Evolutionary conservation across 306 rosid species (phyloP).

Genomic region (Castanea mollissima): DNA sequence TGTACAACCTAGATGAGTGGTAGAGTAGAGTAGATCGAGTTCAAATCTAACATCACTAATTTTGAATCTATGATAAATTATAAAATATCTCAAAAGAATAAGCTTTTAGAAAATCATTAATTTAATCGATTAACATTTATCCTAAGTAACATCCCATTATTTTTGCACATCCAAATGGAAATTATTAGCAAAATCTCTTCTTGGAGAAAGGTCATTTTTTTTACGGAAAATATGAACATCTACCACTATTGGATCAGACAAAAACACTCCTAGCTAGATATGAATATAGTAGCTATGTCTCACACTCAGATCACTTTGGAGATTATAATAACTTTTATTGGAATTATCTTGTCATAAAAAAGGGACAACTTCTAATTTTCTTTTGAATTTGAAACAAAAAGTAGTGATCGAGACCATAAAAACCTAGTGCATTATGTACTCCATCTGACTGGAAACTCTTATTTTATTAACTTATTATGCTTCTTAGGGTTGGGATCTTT

Average conservation of each 20-base stretch:
- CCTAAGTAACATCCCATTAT: background rate
- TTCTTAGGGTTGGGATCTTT: background rate
- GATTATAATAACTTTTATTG: background rate
- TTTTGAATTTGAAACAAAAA: background rate
- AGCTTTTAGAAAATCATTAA: too few species aligned
- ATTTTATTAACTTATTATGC: background rate
- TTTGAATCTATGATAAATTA: too few species aligned
- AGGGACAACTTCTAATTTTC: background rate
- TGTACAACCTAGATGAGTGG: too few species aligned
- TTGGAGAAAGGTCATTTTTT: background rate
- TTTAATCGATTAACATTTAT: background rate
- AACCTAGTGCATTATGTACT: background rate
- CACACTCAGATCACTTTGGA: background rate
- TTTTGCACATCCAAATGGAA: background rate
- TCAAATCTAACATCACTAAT: too few species aligned
- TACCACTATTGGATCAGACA: background rate
- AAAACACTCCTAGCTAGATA: background rate
- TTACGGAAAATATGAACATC: background rate
- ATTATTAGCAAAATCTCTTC: background rate
- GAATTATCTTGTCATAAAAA: background rate
- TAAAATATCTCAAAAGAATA: too few species aligned
- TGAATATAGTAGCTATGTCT: too few species aligned
- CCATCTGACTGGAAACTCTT: background rate
- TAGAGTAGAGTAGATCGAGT: too few species aligned
- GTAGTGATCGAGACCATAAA: conserved; percentile 5